Evolutionary conservation across 768 basidiomycete genomes (phyloP), one percentile per base, ranked within the genome.

Genomic region (Cystofilobasidium capitatum): DNA sequence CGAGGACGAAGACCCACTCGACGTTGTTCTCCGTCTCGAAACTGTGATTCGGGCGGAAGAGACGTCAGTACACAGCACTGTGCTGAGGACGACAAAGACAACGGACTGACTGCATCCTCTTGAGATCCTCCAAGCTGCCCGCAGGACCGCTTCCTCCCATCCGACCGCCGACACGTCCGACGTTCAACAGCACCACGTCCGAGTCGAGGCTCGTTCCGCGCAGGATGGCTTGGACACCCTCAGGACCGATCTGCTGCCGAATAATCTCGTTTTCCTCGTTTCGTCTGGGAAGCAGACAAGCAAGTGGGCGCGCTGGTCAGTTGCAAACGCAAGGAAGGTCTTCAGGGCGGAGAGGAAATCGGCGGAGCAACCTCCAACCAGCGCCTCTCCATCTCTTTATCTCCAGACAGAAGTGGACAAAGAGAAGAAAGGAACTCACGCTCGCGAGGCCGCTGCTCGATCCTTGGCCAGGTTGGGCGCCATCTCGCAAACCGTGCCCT

Each of bases 401-500:
- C n/a, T 5, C 47, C 47, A 26, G 6, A 26, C 5, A 24, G n/a
- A 3, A 29, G 13, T 2, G 51, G 14, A 22, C 8, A 33, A 16
- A n/a, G 22, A 31, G 31, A 17, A 33, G 8, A 33, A n/a, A 31
- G 51, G 40, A 10, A 20, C 51, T 31, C 31, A 55, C 51, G 51
- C 51, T 3, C 51, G 51, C 26, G 51, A 55, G 29, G 13, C 29
- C 6, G 51, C 51, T 2, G 51, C 51, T 31, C 51, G 26, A 31
- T 55, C 51, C 51, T 55, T 55, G 13, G 51, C 51, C 51, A 55
- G 17, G 51, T 55, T 33, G 51, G 51, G 51, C 31, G 51, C 51
- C 51, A 55, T 55, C 51, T 5, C 31, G 31, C 51, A 55, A 3
- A 5, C 9, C 29, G 13, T 14, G 29, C 51, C 51, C 51, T 55